Evolutionary conservation across 1,284 basidiomycete species (phyloP), one percentile per base, ranked within the genome.

Genomic region (Austroboletus sp.): DNA sequence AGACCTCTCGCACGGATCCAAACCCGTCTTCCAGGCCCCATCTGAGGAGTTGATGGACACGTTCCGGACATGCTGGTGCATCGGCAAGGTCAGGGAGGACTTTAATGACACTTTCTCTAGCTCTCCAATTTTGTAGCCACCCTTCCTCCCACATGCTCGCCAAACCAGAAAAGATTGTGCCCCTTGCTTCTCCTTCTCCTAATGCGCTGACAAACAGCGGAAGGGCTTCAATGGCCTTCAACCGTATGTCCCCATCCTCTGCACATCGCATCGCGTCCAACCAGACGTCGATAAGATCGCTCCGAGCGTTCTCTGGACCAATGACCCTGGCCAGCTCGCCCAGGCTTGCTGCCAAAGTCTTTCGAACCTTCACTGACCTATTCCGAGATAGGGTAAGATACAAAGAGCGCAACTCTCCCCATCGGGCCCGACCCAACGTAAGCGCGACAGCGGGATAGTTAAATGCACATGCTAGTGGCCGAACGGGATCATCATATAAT

Each of bases 401-500:
- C 34, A 81, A 69, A 6, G 74, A 72, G 23, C 85, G 80, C 11
- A 98, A 69, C 50, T 84, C 77, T n/a, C 64, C 58, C 94, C 94
- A 98, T 36, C 87, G 77, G 3, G 67, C 65, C 5, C 71, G 67
- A 5, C 94, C 94, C 13, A 97, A 72, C 0, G 93, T 91, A 7
- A 94, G 73, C 10, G 83, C 80, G 1, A 98, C 89, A 10, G 94
- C 94, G 15, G 94, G 95, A 58, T 90, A 85, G 66, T 97, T 98
- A 73, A 94, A 98, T 7, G 91, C 91, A 55, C 90, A 89, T 25
- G 96, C 85, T 13, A 94, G 71, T 9, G 89, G 82, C 34, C 92
- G 81, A 45, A 89, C 82, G 1, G 82, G 78, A 53, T 80, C 75
- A 16, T 68, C 66, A 53, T 68, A 72, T 57, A 78, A 75, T 26